phyloP scores from a whole-genome alignment of 2,329 filamentous ascomycete genomes.

The Calonectria naviculata region DNA sequence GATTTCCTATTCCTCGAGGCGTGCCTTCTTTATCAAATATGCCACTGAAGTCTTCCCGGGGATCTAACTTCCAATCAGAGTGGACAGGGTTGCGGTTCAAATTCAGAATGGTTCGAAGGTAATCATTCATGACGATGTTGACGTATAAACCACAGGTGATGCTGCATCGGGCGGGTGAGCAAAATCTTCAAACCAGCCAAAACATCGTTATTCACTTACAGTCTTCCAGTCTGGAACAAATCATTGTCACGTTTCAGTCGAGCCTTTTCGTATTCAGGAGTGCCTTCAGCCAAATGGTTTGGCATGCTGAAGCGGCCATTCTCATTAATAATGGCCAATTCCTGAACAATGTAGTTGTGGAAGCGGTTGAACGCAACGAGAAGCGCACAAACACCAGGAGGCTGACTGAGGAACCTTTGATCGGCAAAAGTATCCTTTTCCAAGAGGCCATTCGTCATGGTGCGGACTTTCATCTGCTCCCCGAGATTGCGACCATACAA shows the following conservation, averaged over 20 bases:
- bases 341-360: not conserved
- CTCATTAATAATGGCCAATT: not conserved
- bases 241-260: not conserved
- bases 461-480: not conserved
- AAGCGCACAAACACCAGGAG: not conserved
- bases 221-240: not conserved
- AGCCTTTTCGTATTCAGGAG: not conserved
- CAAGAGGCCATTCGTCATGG: not conserved
- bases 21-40: not conserved
- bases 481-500: not conserved
- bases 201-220: not conserved
- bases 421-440: not conserved
- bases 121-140: conserved; percentile 4
- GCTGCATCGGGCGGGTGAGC: not conserved
- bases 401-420: not conserved
- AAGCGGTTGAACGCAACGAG: not conserved
- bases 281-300: not conserved
- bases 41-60: not conserved
- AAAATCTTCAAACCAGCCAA: not conserved
- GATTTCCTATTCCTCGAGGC: not conserved
- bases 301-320: not conserved
- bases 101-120: not conserved
- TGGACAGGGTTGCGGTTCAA: not conserved
- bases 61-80: not conserved
- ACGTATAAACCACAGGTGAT: not conserved